A percentile compares a stretch with the other conserved stretches of the same genome.
phyloP scores from a whole-genome alignment of 1,284 basidiomycete species.

The Cryptococcus sp. region DNA sequence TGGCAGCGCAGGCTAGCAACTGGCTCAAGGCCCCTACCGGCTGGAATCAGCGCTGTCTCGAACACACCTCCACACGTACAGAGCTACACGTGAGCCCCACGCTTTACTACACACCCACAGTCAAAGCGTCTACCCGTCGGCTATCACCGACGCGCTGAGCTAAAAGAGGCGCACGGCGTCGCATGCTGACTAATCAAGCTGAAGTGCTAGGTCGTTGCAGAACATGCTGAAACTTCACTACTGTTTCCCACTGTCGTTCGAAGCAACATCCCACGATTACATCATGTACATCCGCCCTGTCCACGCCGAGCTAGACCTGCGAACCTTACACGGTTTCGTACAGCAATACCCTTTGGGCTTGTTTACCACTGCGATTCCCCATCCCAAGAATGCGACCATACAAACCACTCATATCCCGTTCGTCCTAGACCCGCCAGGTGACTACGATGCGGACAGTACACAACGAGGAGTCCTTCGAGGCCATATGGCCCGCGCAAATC shows the following conservation, averaged over 20 bases:
- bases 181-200: too few relatives aligned
- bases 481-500: constrained; percentile 52
- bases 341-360: constrained; percentile 54
- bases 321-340: constrained; percentile 52
- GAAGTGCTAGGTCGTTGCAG: too few relatives aligned
- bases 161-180: too few relatives aligned
- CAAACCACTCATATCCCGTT: constrained; percentile 57
- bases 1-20: too few relatives aligned
- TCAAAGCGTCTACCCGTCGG: too few relatives aligned
- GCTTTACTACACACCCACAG: too few relatives aligned
- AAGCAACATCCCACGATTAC: neutral
- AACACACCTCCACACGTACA: too few relatives aligned
- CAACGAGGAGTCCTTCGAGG: constrained; percentile 33
- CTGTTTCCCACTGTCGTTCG: neutral
- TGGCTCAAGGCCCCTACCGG: too few relatives aligned
- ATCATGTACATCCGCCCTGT: constrained; percentile 55
- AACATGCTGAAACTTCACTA: too few relatives aligned
- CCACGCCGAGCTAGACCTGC: constrained; percentile 53
- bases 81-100: too few relatives aligned
- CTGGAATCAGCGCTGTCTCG: too few relatives aligned
- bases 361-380: constrained; percentile 53
- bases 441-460: constrained; percentile 8
- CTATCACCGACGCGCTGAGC: too few relatives aligned
- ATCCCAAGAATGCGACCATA: constrained; percentile 40
- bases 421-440: constrained; percentile 45